Conservation (phyloP, 2,329 filamentous ascomycete genomes). For the Apiospora sp. region DNA sequence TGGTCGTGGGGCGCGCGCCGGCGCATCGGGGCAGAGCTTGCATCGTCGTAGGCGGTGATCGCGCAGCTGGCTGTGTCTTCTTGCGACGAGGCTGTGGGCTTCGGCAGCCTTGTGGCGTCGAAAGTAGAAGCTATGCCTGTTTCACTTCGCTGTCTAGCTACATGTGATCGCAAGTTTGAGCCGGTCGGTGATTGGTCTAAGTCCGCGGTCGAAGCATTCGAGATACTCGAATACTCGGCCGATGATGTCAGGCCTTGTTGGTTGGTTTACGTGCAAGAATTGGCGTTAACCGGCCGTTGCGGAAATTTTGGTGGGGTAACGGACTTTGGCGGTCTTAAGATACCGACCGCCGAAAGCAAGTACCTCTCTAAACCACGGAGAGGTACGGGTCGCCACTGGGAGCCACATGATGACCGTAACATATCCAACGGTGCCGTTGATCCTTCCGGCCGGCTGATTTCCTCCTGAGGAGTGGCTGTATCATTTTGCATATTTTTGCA, state of each 20-base stretch:
- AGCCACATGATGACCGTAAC: not conserved
- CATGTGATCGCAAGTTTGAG: not conserved
- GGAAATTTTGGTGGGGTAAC: conserved; percentile 11
- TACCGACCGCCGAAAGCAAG: not conserved
- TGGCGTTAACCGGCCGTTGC: conserved; percentile 12
- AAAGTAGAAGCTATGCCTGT: not conserved
- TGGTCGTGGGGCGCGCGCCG: not conserved
- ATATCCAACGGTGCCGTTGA: not conserved
- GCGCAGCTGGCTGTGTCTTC: not conserved
- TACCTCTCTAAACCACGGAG: not conserved
- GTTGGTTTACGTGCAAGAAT: not conserved
- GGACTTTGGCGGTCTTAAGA: conserved; percentile 17
- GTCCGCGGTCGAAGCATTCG: not conserved
- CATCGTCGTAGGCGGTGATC: conserved; percentile 1
- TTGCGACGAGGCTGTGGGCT: not conserved
- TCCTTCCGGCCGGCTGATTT: not conserved
- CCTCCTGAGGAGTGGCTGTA: not conserved
- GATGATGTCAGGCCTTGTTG: conserved; percentile 9
- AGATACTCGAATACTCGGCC: not conserved
- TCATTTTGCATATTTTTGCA: not conserved
- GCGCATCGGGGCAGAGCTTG: conserved; percentile 17
- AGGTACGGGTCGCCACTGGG: not conserved
- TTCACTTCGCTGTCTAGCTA: not conserved
- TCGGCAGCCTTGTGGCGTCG: not conserved
- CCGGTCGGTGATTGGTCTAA: not conserved